Evolutionary conservation across 805 yeast genomes (phyloP), one percentile per base, ranked within the genome.

Genomic region (Blastobotrys robertii): DNA sequence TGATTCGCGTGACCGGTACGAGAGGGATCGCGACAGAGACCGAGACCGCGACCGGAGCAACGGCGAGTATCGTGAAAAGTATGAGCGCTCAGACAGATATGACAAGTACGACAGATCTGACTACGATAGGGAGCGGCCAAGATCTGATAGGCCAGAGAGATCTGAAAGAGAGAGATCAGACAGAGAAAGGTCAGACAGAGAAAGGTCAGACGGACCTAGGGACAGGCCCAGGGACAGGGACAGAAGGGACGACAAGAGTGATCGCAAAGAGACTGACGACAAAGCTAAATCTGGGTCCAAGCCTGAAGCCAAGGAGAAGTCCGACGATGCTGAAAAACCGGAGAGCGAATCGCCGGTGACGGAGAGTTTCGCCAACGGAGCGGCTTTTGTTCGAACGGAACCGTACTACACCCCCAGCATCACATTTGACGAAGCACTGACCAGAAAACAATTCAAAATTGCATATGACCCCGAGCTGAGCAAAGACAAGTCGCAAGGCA

Each of bases 401-500:
- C 25, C 25, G 6, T n/a, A 35, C 38, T 14, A 11, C 22, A 14
- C 12, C 30, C 12, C 38, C 5, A 19, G 15, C 15, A 15, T 13
- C 4, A 11, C 13, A 4, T 15, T 15, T 7, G n/a, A 37, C 12
- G 14, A 13, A n/a, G 12, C 12, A 3, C 31, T 14, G 6, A 32
- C 34, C 36, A 48, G 47, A 6, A 44, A 30, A 28, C 37, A 29
- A 19, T 19, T 19, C 25, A 19, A 19, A 19, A 73, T 76, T 0
- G 48, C 65, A 2, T 76, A 74, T 51, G 84, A 79, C 51, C 76
- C 76, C 2, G 74, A 69, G 16, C 45, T 69, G 4, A 66, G 67
- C 44, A 74, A 72, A 49, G 67, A 70, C 30, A 62, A 63, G 34
- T 52, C 64, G 2, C 59, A 63, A 34, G 73, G 73, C 2, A 57